A percentile compares a stretch with the other conserved stretches of the same genome.
Evolutionary conservation across 2,329 filamentous ascomycete species (phyloP).

Genomic region (Scytalidium lignicola): DNA sequence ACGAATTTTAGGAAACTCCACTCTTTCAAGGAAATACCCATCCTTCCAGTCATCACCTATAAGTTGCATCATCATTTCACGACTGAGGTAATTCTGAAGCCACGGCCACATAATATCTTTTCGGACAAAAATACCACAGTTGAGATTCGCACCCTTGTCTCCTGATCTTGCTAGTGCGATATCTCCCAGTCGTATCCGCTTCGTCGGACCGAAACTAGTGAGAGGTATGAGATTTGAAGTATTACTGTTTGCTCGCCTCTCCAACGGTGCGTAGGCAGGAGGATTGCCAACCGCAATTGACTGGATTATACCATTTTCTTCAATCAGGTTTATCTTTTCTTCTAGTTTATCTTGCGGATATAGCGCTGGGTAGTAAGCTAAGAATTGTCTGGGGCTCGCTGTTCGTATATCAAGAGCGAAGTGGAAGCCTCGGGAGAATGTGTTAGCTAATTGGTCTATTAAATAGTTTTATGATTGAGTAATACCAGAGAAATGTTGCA

Average conservation of each 20-base stretch:
- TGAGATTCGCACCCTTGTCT: conserved; percentile 33
- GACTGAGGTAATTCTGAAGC: conserved; percentile 25
- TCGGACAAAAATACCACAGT: conserved; percentile 36
- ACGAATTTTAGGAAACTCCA: conserved; percentile 13
- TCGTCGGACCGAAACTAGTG: conserved; percentile 20
- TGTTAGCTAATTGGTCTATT: too few relatives aligned
- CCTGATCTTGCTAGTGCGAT: conserved; percentile 22
- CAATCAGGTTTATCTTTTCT: conserved; percentile 13
- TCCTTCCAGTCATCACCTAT: conserved; percentile 20
- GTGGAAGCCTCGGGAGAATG: conserved; percentile 14
- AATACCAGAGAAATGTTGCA: conserved; percentile 9
- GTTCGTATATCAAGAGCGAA: conserved; percentile 31
- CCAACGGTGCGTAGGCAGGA: conserved; percentile 20
- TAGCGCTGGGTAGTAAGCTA: conserved; percentile 20
- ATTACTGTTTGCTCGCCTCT: conserved; percentile 20
- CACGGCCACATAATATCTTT: conserved; percentile 33
- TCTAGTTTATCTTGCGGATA: conserved; percentile 15
- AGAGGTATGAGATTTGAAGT: conserved; percentile 9
- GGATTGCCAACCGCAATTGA: conserved; percentile 18
- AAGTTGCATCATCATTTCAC: conserved; percentile 17
- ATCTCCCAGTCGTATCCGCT: conserved; percentile 6
- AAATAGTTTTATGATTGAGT: too few relatives aligned
- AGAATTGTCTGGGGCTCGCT: conserved; percentile 25
- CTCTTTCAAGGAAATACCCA: conserved; percentile 22
- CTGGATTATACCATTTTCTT: conserved; percentile 13